Percentiles rank a stretch among this genome's conserved stretches.
These are phyloP conservation scores for Silene coronaria DNA, from an alignment of 179 eudicot genomes.

Conservation along the genomic window DNA sequence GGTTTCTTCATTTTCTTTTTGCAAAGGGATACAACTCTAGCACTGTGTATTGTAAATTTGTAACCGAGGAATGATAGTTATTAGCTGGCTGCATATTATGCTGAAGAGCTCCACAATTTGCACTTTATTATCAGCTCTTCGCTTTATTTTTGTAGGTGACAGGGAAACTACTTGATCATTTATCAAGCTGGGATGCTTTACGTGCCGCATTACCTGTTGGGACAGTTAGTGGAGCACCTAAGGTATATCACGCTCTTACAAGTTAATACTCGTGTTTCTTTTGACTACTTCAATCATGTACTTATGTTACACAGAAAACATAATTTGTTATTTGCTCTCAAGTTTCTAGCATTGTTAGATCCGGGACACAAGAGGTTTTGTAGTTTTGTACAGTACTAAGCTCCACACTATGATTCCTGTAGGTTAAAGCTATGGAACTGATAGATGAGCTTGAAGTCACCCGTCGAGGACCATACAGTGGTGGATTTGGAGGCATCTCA, in stretches of 20 bases:
- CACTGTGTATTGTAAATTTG: not conserved
- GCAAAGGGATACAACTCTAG: not conserved
- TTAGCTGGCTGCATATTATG: not conserved
- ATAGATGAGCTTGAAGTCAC: constrained; percentile 44
- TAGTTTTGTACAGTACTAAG: not conserved
- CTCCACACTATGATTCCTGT: not conserved
- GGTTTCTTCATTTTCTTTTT: not conserved
- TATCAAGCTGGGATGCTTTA: constrained; percentile 85
- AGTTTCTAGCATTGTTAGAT: no score
- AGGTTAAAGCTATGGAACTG: constrained; percentile 55
- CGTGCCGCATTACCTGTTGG: constrained; percentile 98
- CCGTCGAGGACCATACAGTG: constrained; percentile 53
- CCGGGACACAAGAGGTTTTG: no score
- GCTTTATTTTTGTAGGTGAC: constrained; percentile 57
- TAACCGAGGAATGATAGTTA: not conserved
- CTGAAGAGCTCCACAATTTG: not conserved
- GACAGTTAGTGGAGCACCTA: constrained; percentile 98
- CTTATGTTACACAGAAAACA: not conserved
- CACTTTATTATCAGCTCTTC: constrained; percentile 6
- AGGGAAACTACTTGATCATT: constrained; percentile 67
- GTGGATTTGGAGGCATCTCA: constrained; percentile 55
- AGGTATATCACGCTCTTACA: constrained; percentile 39
- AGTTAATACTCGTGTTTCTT: not conserved
- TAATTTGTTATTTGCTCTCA: no score
- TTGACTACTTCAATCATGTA: not conserved